Percentiles rank a stretch among this genome's conserved stretches.
Evolutionary conservation across 495 filamentous ascomycete species (phyloP).

Genomic region (Penicillium chermesinum): DNA sequence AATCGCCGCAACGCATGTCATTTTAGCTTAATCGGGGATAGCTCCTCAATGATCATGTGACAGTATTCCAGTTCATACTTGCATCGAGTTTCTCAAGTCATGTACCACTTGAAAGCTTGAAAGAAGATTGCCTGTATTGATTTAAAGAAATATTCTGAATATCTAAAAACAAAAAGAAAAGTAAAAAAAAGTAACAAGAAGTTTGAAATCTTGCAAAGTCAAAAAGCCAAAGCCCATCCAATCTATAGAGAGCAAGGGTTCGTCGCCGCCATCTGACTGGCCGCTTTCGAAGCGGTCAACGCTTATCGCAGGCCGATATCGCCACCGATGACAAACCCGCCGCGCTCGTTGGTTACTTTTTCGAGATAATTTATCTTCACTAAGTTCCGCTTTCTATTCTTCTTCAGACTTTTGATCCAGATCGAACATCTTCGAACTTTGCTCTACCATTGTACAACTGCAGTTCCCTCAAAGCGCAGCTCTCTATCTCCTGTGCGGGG

Average conservation of each 20-base stretch:
- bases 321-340: conserved; percentile 40
- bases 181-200: too few species aligned
- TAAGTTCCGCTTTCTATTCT: too few species aligned
- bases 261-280: too few species aligned
- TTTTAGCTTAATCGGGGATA: neutral
- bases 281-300: too few species aligned
- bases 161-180: too few species aligned
- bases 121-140: neutral
- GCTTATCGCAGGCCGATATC: conserved; percentile 34
- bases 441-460: too few species aligned
- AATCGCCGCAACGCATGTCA: neutral
- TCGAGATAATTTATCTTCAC: conserved; percentile 4
- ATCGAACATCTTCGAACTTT: neutral
- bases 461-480: neutral
- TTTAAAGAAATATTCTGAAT: too few species aligned
- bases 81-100: too few species aligned
- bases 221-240: too few species aligned
- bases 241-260: too few species aligned
- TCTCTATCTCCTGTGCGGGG: conserved; percentile 3
- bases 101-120: neutral
- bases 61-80: too few species aligned
- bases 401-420: too few species aligned
- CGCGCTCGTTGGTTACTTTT: conserved; percentile 16
- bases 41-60: neutral
- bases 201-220: neutral